Conservation (phyloP, 768 basidiomycete species). For the Rhizopogon vesiculosus region DNA sequence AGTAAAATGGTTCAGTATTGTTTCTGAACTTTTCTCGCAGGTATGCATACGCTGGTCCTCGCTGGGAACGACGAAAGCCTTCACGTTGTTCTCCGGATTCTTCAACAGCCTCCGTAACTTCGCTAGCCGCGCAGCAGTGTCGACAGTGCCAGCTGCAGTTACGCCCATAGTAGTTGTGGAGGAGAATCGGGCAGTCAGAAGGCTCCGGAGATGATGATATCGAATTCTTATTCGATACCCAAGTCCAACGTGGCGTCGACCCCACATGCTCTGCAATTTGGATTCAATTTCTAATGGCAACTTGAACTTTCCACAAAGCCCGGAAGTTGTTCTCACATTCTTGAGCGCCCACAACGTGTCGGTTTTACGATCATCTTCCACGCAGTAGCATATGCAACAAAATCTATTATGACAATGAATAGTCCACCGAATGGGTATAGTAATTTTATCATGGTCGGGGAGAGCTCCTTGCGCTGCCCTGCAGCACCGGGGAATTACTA, state of each 20-base stretch:
- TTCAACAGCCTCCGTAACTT: slow-evolving; percentile 70
- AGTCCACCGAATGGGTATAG: slow-evolving; percentile 20
- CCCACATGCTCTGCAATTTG: slow-evolving; percentile 18
- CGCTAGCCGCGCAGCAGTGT: slow-evolving; percentile 60
- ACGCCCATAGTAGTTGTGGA: slow-evolving; percentile 31
- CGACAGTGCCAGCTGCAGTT: slow-evolving; percentile 37
- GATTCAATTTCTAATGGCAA: too few relatives aligned
- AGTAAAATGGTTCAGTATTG: neutral
- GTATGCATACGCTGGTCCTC: slow-evolving; percentile 82
- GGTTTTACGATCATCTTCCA: neutral
- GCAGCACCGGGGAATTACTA: slow-evolving; percentile 46
- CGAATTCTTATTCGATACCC: slow-evolving; percentile 8
- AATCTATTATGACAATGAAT: slow-evolving; percentile 20
- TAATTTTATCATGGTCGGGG: slow-evolving; percentile 14
- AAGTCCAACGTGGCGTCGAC: neutral
- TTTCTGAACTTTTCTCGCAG: neutral
- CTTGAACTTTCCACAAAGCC: neutral
- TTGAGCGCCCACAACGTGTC: slow-evolving; percentile 17
- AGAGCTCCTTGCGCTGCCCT: slow-evolving; percentile 20
- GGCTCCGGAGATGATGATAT: slow-evolving; percentile 14
- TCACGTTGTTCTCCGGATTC: slow-evolving; percentile 45
- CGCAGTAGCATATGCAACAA: neutral
- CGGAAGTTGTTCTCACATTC: slow-evolving; percentile 2
- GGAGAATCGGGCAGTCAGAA: slow-evolving; percentile 3
- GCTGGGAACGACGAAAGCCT: slow-evolving; percentile 80